A percentile compares a stretch with the other conserved stretches of the same genome.
phyloP scores from a whole-genome alignment of 805 yeast genomes.

The Lachancea quebecensis region DNA sequence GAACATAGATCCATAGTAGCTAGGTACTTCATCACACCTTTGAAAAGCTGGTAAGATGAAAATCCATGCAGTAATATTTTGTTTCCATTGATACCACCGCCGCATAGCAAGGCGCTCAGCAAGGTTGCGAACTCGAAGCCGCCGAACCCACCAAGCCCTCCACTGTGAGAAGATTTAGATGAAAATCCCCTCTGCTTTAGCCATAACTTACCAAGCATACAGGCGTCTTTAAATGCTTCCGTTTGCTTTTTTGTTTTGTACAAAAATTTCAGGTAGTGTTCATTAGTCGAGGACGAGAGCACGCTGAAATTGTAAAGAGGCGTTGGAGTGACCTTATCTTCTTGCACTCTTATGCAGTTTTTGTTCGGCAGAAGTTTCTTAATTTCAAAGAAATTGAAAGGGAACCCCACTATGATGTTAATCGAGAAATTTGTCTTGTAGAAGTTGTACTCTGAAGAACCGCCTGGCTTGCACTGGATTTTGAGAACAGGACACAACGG shows the following conservation, averaged over 20 bases:
- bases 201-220: conserved; percentile 84
- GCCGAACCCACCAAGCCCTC: conserved; percentile 68
- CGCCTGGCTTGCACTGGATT: conserved; percentile 40
- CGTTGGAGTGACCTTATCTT: conserved; percentile 54
- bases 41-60: conserved; percentile 88
- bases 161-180: conserved; percentile 51
- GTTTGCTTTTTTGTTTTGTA: conserved; percentile 70
- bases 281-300: conserved; percentile 59
- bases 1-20: conserved; percentile 69
- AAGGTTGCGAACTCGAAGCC: conserved; percentile 80
- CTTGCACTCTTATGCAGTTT: conserved; percentile 73
- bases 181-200: conserved; percentile 77
- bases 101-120: conserved; percentile 74
- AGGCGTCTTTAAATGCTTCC: conserved; percentile 81
- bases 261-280: conserved; percentile 64
- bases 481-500: conserved; percentile 65
- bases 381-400: conserved; percentile 60
- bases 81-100: conserved; percentile 73
- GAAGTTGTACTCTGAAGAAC: conserved; percentile 44
- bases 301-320: conserved; percentile 82
- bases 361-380: conserved; percentile 73
- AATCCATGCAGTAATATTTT: conserved; percentile 78
- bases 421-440: conserved; percentile 64
- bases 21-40: conserved; percentile 74
- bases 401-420: conserved; percentile 67